A percentile compares a stretch with the other conserved stretches of the same genome.
These are phyloP conservation scores for Quambalaria eucalypti DNA, from an alignment of 1,284 basidiomycete genomes.

Conservation along the genomic window DNA sequence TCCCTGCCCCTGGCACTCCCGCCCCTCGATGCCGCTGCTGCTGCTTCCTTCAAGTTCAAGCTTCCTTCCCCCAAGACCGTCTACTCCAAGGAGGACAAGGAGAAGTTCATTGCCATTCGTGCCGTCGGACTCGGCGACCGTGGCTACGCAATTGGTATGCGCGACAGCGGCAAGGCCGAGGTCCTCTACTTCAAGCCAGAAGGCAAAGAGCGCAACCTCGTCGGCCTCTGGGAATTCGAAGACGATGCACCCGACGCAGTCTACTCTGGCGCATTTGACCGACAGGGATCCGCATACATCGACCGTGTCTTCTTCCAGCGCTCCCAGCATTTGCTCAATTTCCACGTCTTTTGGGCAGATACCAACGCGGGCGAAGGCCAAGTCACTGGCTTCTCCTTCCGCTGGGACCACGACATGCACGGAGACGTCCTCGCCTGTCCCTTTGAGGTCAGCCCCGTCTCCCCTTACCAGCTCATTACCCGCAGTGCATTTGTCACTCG, in stretches of 20 bases:
- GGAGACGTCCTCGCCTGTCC: slow-evolving; percentile 56
- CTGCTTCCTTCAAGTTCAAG: slow-evolving; percentile 3
- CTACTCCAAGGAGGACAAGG: slow-evolving; percentile 5
- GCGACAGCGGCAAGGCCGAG: slow-evolving; percentile 27
- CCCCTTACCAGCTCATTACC: slow-evolving; percentile 50
- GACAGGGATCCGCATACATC: slow-evolving; percentile 57
- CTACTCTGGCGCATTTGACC: slow-evolving; percentile 55
- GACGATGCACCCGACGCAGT: slow-evolving; percentile 41
- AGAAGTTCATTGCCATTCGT: slow-evolving; percentile 12
- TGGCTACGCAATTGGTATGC: slow-evolving; percentile 28
- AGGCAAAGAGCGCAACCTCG: slow-evolving; percentile 14
- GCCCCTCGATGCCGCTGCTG: not conserved
- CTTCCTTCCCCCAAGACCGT: slow-evolving; percentile 22
- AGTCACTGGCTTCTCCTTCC: slow-evolving; percentile 59
- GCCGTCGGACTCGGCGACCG: slow-evolving; percentile 34
- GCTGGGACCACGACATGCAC: slow-evolving; percentile 62
- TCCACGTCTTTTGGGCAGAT: slow-evolving; percentile 58
- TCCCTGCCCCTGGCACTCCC: slow-evolving; percentile 1
- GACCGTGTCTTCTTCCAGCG: slow-evolving; percentile 58
- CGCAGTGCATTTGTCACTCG: slow-evolving; percentile 62
- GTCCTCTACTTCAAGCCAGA: slow-evolving; percentile 24
- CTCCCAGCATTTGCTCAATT: slow-evolving; percentile 44
- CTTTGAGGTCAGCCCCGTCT: slow-evolving; percentile 54
- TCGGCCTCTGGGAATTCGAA: slow-evolving; percentile 35
- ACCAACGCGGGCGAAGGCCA: slow-evolving; percentile 55